Conservation (phyloP, 345 rosid species). For the Trapa incisa region DNA sequence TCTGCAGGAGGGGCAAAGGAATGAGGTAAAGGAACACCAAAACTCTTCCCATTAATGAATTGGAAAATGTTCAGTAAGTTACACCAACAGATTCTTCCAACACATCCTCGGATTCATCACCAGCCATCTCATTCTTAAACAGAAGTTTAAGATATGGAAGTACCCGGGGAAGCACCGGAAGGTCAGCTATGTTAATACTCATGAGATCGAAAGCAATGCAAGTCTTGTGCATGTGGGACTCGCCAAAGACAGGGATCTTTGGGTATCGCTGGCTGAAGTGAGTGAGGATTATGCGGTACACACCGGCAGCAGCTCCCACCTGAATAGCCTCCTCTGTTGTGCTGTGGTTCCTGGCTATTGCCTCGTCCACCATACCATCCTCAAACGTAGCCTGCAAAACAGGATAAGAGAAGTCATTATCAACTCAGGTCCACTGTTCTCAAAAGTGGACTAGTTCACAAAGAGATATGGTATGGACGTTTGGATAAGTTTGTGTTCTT, state of each 20-base stretch:
- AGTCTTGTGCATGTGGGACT: slow-evolving; percentile 70
- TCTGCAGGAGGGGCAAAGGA: too few species aligned
- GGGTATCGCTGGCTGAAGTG: slow-evolving; percentile 99
- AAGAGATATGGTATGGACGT: neutral
- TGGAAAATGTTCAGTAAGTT: slow-evolving; percentile 1
- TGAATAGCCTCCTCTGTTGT: slow-evolving; percentile 89
- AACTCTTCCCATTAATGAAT: neutral
- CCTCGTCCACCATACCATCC: slow-evolving; percentile 80
- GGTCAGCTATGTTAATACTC: slow-evolving; percentile 81
- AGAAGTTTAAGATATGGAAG: slow-evolving; percentile 72
- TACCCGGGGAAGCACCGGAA: slow-evolving; percentile 65
- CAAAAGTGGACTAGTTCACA: neutral
- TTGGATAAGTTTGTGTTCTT: too few species aligned
- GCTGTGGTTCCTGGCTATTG: slow-evolving; percentile 85
- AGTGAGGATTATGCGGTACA: slow-evolving; percentile 66
- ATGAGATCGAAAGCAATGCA: slow-evolving; percentile 88
- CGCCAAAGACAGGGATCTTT: slow-evolving; percentile 71
- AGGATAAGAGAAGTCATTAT: neutral
- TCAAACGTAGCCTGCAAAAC: slow-evolving; percentile 77
- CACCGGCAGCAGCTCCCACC: slow-evolving; percentile 51
- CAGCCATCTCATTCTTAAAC: slow-evolving; percentile 53
- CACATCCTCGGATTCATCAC: slow-evolving; percentile 48
- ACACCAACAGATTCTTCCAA: slow-evolving; percentile 16
- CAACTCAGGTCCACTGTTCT: too few species aligned
- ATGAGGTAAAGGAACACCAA: too few species aligned